Percentiles rank a stretch among this genome's conserved stretches.
phyloP scores from a whole-genome alignment of 805 yeast genomes.

The Candida ortonii region DNA sequence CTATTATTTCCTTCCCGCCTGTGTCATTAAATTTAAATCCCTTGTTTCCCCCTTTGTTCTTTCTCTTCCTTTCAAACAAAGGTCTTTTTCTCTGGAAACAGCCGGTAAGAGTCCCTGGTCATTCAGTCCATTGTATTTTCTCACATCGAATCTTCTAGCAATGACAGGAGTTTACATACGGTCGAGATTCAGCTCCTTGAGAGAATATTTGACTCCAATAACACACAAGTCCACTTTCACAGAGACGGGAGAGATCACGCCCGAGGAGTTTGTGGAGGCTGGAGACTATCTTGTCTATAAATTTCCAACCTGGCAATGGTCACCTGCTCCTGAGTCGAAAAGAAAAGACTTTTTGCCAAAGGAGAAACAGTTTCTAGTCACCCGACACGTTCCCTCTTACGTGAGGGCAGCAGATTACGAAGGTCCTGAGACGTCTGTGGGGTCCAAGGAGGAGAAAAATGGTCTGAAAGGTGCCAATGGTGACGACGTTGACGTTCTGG shows the following conservation, averaged over 20 bases:
- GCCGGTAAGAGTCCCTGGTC: too few species aligned
- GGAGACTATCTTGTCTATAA: slow-evolving; percentile 89
- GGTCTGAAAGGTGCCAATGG: slow-evolving; percentile 1
- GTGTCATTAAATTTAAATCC: too few species aligned
- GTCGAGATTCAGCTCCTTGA: slow-evolving; percentile 74
- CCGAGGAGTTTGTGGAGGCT: slow-evolving; percentile 90
- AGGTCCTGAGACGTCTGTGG: slow-evolving; percentile 33
- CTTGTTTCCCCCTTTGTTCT: too few species aligned
- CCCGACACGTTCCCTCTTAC: slow-evolving; percentile 85
- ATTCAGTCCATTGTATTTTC: too few species aligned
- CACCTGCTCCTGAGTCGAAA: slow-evolving; percentile 52
- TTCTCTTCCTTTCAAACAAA: too few species aligned
- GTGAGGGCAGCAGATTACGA: slow-evolving; percentile 62
- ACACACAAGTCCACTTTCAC: slow-evolving; percentile 82
- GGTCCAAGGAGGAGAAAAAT: neutral
- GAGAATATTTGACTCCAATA: slow-evolving; percentile 93
- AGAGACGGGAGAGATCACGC: slow-evolving; percentile 87
- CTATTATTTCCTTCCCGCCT: too few species aligned
- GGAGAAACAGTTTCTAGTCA: slow-evolving; percentile 84
- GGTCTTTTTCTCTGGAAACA: too few species aligned
- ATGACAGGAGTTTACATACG: slow-evolving; percentile 44
- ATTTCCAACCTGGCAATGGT: slow-evolving; percentile 98
- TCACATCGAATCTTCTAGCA: slow-evolving; percentile 14
- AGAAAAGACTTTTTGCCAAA: slow-evolving; percentile 72
- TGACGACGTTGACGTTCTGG: slow-evolving; percentile 31